Evolutionary conservation across 1,284 basidiomycete genomes (phyloP), one percentile per base, ranked within the genome.

Genomic region (Caloboletus firmus): DNA sequence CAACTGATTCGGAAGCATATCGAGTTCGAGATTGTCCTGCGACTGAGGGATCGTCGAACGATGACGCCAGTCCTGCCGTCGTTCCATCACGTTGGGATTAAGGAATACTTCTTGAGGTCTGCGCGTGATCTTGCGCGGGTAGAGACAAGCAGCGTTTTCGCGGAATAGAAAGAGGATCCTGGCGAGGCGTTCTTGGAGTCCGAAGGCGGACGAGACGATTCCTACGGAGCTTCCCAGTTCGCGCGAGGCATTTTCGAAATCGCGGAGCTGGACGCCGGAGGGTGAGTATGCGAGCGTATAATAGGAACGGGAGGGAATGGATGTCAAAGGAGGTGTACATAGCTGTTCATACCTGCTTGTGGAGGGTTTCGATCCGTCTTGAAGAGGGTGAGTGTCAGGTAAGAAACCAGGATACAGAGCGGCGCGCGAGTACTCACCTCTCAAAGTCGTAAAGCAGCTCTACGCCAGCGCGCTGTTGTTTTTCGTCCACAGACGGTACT

Each of bases 1-100:
- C 34, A 82, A 58, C 64, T 83, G 68, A 7, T 46, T n/a, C 8
- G 60, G 71, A 30, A 70, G 59, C 51, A 58, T 60, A 22, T 71
- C 65, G 2, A 62, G 58, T n/a, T 70, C 70, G 12, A 70, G 65
- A 41, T 56, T 56, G 28, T 60, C 58, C 24, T 70, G 54, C 4
- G 46, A 18, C 22, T 48, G 4, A 3, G 60, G 58, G 5, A 57
- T 18, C 11, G 58, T 55, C 22, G 63, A 59, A 26, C 59, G 64
- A 7, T 46, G 35, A 37, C 64, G 62, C 67, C 56, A 68, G 22
- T 53, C 60, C 30, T 51, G 55, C 31, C 60, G 56, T 45, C 57
- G 60, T 52, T 69, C 63, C 62, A 70, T 67, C 6, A 68, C 13
- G n/a, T 72, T 72, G 17, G 55, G 59, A 26, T 68, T 70, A 18